Evolutionary conservation across 2,329 filamentous ascomycete genomes (phyloP).

Genomic region (Paecilomyces niveus): DNA sequence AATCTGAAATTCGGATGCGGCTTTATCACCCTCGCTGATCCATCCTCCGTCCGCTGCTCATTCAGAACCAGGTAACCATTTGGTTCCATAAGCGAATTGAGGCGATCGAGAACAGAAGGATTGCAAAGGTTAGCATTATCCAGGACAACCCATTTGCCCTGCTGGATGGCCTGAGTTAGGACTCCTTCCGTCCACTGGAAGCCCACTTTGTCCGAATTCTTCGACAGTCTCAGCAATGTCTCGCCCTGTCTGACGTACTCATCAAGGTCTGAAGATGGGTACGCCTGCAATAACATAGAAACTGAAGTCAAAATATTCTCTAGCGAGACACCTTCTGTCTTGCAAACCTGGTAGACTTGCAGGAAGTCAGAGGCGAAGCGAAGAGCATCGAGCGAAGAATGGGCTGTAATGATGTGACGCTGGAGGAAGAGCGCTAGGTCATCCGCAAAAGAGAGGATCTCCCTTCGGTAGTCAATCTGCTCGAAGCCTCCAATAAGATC

Average conservation of each 20-base stretch:
- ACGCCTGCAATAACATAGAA: slow-evolving; percentile 31
- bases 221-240: slow-evolving; percentile 46
- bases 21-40: slow-evolving; percentile 68
- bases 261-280: slow-evolving; percentile 42
- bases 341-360: slow-evolving; percentile 25
- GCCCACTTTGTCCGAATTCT: slow-evolving; percentile 61
- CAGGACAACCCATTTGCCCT: slow-evolving; percentile 86
- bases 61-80: slow-evolving; percentile 85
- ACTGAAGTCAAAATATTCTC: slow-evolving; percentile 25
- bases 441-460: slow-evolving; percentile 55
- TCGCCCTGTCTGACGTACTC: slow-evolving; percentile 44
- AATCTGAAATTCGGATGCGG: slow-evolving; percentile 85
- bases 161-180: slow-evolving; percentile 76
- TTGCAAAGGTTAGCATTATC: slow-evolving; percentile 98
- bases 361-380: slow-evolving; percentile 18
- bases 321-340: slow-evolving; percentile 19
- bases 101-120: slow-evolving; percentile 82
- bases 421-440: slow-evolving; percentile 50
- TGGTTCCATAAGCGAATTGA: slow-evolving; percentile 91
- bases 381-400: slow-evolving; percentile 15
- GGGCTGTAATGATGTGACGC: slow-evolving; percentile 23
- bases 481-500: slow-evolving; percentile 96
- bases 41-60: slow-evolving; percentile 78
- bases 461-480: slow-evolving; percentile 75
- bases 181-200: slow-evolving; percentile 97